Base-by-base conservation (phyloP, 192 early-diverging fungal species). In the Rhizoclosmatium sp. region DNA sequence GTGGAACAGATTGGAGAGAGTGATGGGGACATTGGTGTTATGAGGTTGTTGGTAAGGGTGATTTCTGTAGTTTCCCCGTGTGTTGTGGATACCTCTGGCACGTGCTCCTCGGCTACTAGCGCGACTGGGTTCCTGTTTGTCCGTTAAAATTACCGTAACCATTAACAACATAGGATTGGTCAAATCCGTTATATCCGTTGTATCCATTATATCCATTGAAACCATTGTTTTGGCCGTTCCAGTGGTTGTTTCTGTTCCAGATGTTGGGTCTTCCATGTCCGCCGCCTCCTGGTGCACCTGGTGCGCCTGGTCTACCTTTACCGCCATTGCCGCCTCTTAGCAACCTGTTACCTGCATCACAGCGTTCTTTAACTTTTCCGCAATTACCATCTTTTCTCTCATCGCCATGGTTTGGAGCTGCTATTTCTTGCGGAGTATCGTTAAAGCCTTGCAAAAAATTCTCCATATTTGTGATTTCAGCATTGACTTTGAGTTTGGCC, bases 71-170 rank as follows among this genome's bases (percentile, higher is more conserved):
- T 9, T 31, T 31, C 31, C 31, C 31, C 31, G 31, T 31, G 31
- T 31, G 31, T 0, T 0, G 31, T 31, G 31, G 31, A 31, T 31
- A 31, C 31, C 31, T 31, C 0, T 31, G 31, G 31, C 31, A 31
- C 31, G 31, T 0, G 31, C 31, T 31, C 31, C 31, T 31, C 31
- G 31, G 31, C 31, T 9, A 56, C 0, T n/a, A 56, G 10, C 54
- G 54, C 1, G 0, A 14, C 54, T n/a, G 54, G 19, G 19, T 56
- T 1, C 54, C 19, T n/a, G 10, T 9, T n/a, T 31, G 54, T 56
- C 54, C 54, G 54, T n/a, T n/a, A 56, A 56, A 56, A 56, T n/a
- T 56, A 56, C 54, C 54, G 54, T n/a, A n/a, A 14, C 54, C 54
- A 56, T 14, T 14, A 14, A 9, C 54, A 56, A 9, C 54, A n/a